phyloP scores from a whole-genome alignment of 352 stramenopile species.

The Phytophthora agathidicida region DNA sequence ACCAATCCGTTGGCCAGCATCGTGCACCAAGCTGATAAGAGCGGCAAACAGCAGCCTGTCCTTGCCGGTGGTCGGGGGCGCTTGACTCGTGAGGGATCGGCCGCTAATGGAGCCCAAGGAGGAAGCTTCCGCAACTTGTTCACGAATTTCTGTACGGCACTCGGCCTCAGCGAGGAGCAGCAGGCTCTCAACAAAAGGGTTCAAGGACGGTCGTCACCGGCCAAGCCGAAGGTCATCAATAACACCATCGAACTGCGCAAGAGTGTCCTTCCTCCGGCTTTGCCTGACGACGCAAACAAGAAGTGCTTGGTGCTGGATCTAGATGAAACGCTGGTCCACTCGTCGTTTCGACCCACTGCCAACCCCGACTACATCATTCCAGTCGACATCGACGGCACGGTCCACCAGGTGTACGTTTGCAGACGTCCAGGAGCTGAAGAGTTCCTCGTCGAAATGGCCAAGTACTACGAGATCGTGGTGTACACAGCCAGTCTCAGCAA shows the following conservation, averaged over 20 bases:
- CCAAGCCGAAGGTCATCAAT: slow-evolving; percentile 8
- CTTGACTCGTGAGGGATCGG: slow-evolving; percentile 19
- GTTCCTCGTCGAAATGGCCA: slow-evolving; percentile 94
- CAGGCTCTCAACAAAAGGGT: slow-evolving; percentile 26
- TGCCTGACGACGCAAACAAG: slow-evolving; percentile 59
- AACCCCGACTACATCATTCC: slow-evolving; percentile 97
- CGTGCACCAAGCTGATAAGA: slow-evolving; percentile 61
- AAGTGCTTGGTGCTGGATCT: slow-evolving; percentile 94
- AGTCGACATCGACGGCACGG: slow-evolving; percentile 91
- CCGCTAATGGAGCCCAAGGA: slow-evolving; percentile 1
- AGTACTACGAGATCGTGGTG: slow-evolving; percentile 97
- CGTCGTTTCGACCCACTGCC: slow-evolving; percentile 92
- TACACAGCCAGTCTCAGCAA: slow-evolving; percentile 97
- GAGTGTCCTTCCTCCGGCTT: slow-evolving; percentile 44
- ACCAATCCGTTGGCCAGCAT: slow-evolving; percentile 57
- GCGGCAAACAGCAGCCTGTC: slow-evolving; percentile 47
- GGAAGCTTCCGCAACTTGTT: slow-evolving; percentile 63
- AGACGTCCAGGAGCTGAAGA: slow-evolving; percentile 94
- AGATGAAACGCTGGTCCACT: slow-evolving; percentile 97
- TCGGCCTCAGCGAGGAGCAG: slow-evolving; percentile 62
- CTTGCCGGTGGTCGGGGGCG: background rate
- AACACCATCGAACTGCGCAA: slow-evolving; percentile 53
- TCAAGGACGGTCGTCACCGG: slow-evolving; percentile 13
- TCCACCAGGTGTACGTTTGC: slow-evolving; percentile 87
- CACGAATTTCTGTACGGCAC: slow-evolving; percentile 64